Percentiles rank a stretch among this genome's conserved stretches.
These are phyloP conservation scores for Penicillium chermesinum DNA, from an alignment of 495 filamentous ascomycete species.

Conservation along the genomic window DNA sequence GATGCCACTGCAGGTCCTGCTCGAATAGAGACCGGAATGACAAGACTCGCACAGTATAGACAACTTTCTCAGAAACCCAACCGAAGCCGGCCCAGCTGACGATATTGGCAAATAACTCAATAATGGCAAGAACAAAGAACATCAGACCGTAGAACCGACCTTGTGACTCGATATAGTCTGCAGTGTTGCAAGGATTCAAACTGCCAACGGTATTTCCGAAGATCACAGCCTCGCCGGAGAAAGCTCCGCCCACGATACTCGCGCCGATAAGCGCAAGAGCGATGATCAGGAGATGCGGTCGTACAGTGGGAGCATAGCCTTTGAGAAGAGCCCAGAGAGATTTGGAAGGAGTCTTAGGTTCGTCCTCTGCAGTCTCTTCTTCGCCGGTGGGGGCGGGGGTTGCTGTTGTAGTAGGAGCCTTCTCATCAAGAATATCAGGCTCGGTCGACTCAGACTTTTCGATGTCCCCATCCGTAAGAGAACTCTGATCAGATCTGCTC, in stretches of 20 bases:
- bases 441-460: slow-evolving; percentile 19
- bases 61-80: slow-evolving; percentile 48
- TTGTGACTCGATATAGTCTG: slow-evolving; percentile 29
- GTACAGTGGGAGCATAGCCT: slow-evolving; percentile 28
- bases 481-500: slow-evolving; percentile 25
- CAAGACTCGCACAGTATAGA: slow-evolving; percentile 44
- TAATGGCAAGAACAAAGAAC: slow-evolving; percentile 52
- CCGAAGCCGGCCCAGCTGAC: slow-evolving; percentile 47
- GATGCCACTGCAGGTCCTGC: slow-evolving; percentile 53
- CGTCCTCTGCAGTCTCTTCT: slow-evolving; percentile 15
- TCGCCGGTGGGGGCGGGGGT: slow-evolving; percentile 8
- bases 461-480: slow-evolving; percentile 17
- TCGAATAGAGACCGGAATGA: slow-evolving; percentile 48
- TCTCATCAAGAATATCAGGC: slow-evolving; percentile 13
- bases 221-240: slow-evolving; percentile 48
- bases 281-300: slow-evolving; percentile 36
- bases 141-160: slow-evolving; percentile 49
- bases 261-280: slow-evolving; percentile 35
- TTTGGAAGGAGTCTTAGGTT: slow-evolving; percentile 27
- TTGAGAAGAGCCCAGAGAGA: slow-evolving; percentile 29
- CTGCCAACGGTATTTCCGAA: slow-evolving; percentile 48
- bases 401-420: slow-evolving; percentile 14
- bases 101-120: slow-evolving; percentile 50
- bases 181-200: slow-evolving; percentile 39
- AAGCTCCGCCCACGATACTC: slow-evolving; percentile 41